Conservation (phyloP, 2,329 filamentous ascomycete genomes). For the Calcarisporium arbuscula region DNA sequence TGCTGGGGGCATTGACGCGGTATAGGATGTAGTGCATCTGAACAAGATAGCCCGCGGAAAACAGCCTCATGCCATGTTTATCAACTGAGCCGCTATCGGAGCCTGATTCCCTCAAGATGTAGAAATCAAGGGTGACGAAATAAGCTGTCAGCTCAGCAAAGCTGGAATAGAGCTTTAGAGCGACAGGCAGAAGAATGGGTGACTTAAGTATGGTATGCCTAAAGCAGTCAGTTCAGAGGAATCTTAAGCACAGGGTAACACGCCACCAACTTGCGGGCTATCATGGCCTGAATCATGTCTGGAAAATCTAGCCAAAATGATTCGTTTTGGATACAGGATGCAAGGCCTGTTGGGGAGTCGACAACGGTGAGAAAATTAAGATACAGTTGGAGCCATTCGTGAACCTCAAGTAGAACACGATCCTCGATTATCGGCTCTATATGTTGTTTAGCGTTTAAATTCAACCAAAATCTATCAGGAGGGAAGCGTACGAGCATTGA, state of each 20-base stretch:
- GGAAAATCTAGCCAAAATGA: conserved; percentile 49
- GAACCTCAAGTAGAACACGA: conserved; percentile 36
- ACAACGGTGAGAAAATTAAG: conserved; percentile 32
- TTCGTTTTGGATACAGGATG: conserved; percentile 37
- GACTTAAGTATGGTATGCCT: conserved; percentile 20
- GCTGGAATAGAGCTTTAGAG: conserved; percentile 27
- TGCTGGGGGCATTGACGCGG: conserved; percentile 11
- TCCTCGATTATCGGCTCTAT: conserved; percentile 38
- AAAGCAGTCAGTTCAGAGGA: conserved; percentile 5
- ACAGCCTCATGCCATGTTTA: conserved; percentile 17
- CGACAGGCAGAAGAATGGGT: conserved; percentile 22
- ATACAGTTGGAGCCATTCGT: conserved; percentile 45
- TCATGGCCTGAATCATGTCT: conserved; percentile 34
- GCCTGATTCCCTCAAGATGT: conserved; percentile 13
- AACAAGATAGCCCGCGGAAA: conserved; percentile 34
- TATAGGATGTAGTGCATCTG: conserved; percentile 29
- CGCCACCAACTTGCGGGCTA: conserved; percentile 32
- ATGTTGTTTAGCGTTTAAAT: no score
- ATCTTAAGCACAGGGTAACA: conserved; percentile 1
- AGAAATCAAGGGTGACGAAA: conserved; percentile 44
- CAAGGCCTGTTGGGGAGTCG: conserved; percentile 27
- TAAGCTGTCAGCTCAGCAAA: conserved; percentile 46
- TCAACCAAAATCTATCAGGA: no score
- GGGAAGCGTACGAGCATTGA: conserved; percentile 21
- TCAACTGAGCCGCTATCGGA: conserved; percentile 3